Evolutionary conservation across 108 stramenopile genomes (phyloP).

Genomic region (Skeletonema marinoi): DNA sequence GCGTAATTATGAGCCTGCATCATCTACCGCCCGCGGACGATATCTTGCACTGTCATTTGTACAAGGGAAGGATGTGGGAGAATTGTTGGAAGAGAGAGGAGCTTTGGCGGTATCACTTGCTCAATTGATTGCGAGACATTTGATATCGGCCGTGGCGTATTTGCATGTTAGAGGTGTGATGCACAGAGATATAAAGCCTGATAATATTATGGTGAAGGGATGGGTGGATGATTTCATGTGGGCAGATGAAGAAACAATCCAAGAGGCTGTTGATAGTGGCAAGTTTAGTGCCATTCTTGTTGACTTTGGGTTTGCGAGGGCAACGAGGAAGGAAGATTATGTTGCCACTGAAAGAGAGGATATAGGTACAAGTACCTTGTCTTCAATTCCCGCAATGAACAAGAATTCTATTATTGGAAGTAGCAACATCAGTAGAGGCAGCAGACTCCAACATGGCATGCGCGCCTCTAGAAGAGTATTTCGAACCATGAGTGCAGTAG

Average conservation of each 20-base stretch:
- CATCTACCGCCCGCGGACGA: constrained; percentile 9
- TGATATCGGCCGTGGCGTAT: constrained; percentile 77
- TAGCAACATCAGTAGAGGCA: neutral
- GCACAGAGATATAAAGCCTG: constrained; percentile 85
- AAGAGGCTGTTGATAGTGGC: constrained; percentile 41
- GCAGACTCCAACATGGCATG: neutral
- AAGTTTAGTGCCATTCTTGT: constrained; percentile 74
- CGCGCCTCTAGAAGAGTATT: neutral
- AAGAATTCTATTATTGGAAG: too few species aligned
- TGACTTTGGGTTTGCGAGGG: constrained; percentile 86
- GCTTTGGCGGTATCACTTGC: constrained; percentile 71
- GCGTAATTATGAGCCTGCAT: constrained; percentile 53
- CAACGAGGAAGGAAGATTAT: constrained; percentile 51
- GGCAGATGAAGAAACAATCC: constrained; percentile 56
- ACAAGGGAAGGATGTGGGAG: constrained; percentile 52
- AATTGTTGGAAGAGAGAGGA: constrained; percentile 66
- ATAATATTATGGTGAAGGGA: constrained; percentile 66
- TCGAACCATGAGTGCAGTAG: constrained; percentile 63
- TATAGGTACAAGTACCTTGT: constrained; percentile 24
- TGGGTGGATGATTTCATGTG: constrained; percentile 52
- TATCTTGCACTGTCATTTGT: constrained; percentile 35
- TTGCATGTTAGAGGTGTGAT: constrained; percentile 81
- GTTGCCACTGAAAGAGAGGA: constrained; percentile 25
- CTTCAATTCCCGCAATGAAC: constrained; percentile 22
- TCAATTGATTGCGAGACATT: constrained; percentile 63